Base-by-base conservation (phyloP, 768 basidiomycete genomes). In the Calocybe gangraenosa region DNA sequence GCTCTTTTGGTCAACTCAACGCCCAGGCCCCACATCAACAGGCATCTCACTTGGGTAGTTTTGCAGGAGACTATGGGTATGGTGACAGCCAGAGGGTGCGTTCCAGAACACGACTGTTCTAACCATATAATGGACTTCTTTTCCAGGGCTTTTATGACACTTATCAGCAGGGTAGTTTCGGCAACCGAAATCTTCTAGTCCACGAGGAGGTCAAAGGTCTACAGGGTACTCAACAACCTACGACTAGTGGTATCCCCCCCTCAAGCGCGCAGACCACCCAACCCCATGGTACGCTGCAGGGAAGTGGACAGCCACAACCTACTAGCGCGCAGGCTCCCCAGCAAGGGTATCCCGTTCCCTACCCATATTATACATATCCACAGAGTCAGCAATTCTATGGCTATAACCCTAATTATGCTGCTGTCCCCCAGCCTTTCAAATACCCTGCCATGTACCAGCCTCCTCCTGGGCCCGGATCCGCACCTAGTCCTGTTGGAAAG, bases 171-270 rank as follows among this genome's bases (percentile, higher is more conserved):
- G 67, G 73, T 34, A 75, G 69, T 22, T 91, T 90, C 51, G 75
- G 76, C 25, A 77, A 75, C 47, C 76, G 88, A 15, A 79, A 73
- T 49, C 75, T 75, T 18, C 70, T 89, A 7, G 75, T 76, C 13
- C 87, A 88, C 37, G 88, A 91, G 31, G 88, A 91, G 41, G 74
- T 82, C 52, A 90, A 90, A 61, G 78, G 78, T 33, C 68, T 87
- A 30, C 75, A 83, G 7, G 69, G 73, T 9, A 67, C 75, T 23
- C 83, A 83, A 53, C 77, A 73, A 48, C 75, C 74, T 18, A 71
- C 74, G 21, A 59, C 54, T 25, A 63, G 63, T 7, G 71, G 71
- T 3, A 68, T 82, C 11, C 76, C 82, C 2, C 72, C 81, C 8
- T 73, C 78, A 1, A 70, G 56, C 34, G 62, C 74, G 1, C 83